Evolutionary conservation across 805 yeast species (phyloP).

Genomic region (Myxozyma neotropica): DNA sequence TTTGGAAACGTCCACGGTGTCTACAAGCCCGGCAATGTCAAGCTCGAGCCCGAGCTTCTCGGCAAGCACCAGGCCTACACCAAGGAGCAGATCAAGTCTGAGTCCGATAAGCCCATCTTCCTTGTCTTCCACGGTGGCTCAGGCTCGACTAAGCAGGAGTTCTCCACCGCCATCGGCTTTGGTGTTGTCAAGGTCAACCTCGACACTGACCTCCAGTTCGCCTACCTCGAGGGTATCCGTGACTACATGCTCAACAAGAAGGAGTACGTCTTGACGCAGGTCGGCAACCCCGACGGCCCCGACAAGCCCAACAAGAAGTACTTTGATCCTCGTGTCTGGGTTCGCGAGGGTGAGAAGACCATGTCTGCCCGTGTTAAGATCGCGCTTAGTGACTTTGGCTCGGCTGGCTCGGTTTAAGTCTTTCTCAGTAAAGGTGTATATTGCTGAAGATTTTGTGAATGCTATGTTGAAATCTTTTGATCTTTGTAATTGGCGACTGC

Average conservation of each 20-base stretch:
- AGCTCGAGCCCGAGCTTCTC: slow-evolving; percentile 85
- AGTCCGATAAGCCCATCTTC: slow-evolving; percentile 73
- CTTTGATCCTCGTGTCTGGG: slow-evolving; percentile 99
- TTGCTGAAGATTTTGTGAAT: too few relatives aligned
- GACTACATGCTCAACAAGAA: slow-evolving; percentile 95
- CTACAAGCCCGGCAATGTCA: slow-evolving; percentile 98
- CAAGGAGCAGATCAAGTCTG: slow-evolving; percentile 60
- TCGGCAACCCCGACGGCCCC: slow-evolving; percentile 99
- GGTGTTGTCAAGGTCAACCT: slow-evolving; percentile 99
- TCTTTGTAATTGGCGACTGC: too few relatives aligned
- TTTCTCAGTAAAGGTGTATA: too few relatives aligned
- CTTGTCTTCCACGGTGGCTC: slow-evolving; percentile 99
- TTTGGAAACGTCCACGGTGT: slow-evolving; percentile 99
- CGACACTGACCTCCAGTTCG: slow-evolving; percentile 99
- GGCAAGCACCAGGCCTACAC: slow-evolving; percentile 96
- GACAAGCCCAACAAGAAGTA: slow-evolving; percentile 99
- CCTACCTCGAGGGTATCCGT: slow-evolving; percentile 95
- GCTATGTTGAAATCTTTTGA: too few relatives aligned
- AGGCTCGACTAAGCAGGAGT: slow-evolving; percentile 91
- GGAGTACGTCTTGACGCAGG: slow-evolving; percentile 85
- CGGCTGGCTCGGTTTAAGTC: slow-evolving; percentile 30
- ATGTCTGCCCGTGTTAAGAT: slow-evolving; percentile 83
- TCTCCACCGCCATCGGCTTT: slow-evolving; percentile 81
- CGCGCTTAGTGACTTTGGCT: slow-evolving; percentile 80
- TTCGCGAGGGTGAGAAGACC: slow-evolving; percentile 99